phyloP scores from a whole-genome alignment of 306 rosid species.

The Cucurbita pepo region DNA sequence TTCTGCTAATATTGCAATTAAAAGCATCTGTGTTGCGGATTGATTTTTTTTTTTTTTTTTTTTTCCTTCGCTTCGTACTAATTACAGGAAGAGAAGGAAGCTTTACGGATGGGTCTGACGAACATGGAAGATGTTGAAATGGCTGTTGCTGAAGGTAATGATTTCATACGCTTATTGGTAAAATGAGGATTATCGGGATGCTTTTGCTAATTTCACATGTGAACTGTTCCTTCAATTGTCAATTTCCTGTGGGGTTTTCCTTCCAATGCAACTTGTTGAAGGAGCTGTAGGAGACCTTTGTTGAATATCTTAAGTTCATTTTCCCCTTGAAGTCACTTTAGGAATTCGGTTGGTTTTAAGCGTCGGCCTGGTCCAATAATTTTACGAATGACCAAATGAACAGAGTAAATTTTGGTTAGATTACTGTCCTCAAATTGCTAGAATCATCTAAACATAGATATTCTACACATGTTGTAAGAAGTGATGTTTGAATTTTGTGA shows the following conservation, averaged over 20 bases:
- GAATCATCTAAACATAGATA: not conserved
- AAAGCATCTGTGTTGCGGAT: not conserved
- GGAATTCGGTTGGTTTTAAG: not conserved
- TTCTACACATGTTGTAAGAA: not conserved
- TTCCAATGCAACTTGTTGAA: too few species aligned
- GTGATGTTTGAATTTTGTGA: not conserved
- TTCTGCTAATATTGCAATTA: not conserved
- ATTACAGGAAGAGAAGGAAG: slow-evolving; percentile 64
- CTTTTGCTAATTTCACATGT: not conserved
- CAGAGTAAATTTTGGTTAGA: not conserved
- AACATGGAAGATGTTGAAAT: slow-evolving; percentile 78
- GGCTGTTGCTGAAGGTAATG: slow-evolving; percentile 63
- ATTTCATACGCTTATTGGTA: not conserved
- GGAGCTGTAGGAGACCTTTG: not conserved
- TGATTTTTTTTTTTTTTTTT: not conserved
- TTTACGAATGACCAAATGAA: not conserved
- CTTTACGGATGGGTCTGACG: slow-evolving; percentile 40
- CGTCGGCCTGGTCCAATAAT: not conserved
- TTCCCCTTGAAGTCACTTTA: not conserved
- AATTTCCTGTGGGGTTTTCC: not conserved
- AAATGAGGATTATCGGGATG: not conserved
- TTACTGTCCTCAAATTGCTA: not conserved
- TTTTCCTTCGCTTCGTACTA: not conserved
- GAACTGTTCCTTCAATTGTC: not conserved
- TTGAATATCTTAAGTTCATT: not conserved